Conservation (phyloP, 441 rosid genomes). For the Kokia cookei region DNA sequence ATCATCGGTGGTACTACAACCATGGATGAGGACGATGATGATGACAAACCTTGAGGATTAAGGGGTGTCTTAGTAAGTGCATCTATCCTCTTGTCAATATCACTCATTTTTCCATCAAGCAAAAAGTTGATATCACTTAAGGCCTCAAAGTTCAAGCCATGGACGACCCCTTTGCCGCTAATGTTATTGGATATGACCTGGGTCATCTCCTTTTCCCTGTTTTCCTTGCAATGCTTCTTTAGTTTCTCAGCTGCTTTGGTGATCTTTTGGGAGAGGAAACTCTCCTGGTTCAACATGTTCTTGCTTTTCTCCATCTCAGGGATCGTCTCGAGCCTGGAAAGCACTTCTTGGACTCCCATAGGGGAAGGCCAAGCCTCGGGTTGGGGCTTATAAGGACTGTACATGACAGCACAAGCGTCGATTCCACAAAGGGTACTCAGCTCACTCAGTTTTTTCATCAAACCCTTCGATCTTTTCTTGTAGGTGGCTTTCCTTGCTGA, state of each 20-base stretch:
- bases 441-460: too few species aligned
- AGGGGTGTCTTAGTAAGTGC: not conserved
- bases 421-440: not conserved
- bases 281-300: conserved; percentile 12
- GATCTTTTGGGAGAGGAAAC: not conserved
- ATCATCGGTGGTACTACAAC: not conserved
- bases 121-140: not conserved
- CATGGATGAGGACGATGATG: not conserved
- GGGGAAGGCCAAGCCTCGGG: not conserved
- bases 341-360: not conserved
- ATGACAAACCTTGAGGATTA: not conserved
- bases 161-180: conserved; percentile 1
- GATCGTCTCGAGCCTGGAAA: not conserved
- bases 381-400: conserved; percentile 1
- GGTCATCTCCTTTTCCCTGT: not conserved
- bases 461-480: too few species aligned
- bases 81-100: conserved; percentile 15
- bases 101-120: conserved; percentile 22
- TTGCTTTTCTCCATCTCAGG: not conserved
- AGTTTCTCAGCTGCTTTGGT: not conserved
- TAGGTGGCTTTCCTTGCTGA: too few species aligned
- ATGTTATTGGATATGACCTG: not conserved
- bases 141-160: conserved; percentile 17
- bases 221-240: conserved; percentile 1
- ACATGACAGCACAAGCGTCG: not conserved